Evolutionary conservation across 306 rosid genomes (phyloP), one percentile per base, ranked within the genome.

Genomic region (Corylus americana): DNA sequence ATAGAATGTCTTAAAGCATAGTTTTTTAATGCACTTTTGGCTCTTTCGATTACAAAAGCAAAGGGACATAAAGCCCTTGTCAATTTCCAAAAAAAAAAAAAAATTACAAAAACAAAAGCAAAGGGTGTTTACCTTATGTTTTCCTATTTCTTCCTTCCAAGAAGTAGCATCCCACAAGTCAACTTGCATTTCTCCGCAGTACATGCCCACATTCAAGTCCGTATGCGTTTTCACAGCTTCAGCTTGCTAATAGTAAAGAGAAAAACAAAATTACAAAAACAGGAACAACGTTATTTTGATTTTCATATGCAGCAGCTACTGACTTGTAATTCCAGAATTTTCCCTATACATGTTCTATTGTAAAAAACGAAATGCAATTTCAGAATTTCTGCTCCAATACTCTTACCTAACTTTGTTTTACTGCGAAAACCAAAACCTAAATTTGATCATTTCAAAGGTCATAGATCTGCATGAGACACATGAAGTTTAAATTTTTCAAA

Each of bases 101-200:
- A 22, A 22, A 22, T 31, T 0, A 1, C 35, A 31, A 31, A 31
- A 31, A 31, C 35, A 31, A 31, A 31, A 31, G 35, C 35, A 31
- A 31, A 31, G 35, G 35, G 35, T 31, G 35, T 1, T 31, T 31
- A 31, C 35, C 35, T 31, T 3, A 31, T 31, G 42, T 61, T 91
- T 84, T 18, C 78, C 88, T 4, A 77, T 54, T 86, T 94, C 86
- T 70, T 42, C 12, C 57, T 83, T 79, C 98, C 98, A 94, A 3
- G 12, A 45, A 8, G 78, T 81, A 70, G 29, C 85, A 42, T 86
- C 77, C 97, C 98, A 94, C 29, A 3, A 85, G 79, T 94, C 98
- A 49, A 90, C 87, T 71, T 93, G 91, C 97, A 88, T 90, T 0
- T 71, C 93, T 78, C 98, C 97, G 86, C 88, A 92, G 69, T 88